phyloP scores from a whole-genome alignment of 768 basidiomycete species.

The Strobilomyces confusus region DNA sequence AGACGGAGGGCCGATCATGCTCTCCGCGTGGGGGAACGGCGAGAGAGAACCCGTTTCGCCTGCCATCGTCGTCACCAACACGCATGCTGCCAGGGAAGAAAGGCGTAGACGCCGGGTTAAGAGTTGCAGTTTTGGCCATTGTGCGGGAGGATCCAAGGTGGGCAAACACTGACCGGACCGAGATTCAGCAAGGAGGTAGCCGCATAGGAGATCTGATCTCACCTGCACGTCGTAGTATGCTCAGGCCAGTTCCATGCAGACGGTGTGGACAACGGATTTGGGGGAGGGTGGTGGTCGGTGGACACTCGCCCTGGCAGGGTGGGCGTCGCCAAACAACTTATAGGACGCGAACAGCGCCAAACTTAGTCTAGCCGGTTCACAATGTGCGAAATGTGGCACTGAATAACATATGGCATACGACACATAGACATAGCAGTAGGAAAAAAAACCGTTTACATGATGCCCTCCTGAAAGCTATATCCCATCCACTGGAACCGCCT shows the following conservation, averaged over 20 bases:
- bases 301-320: conserved; percentile 10
- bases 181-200: background rate
- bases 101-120: conserved; percentile 80
- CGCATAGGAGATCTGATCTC: conserved; percentile 7
- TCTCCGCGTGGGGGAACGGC: conserved; percentile 44
- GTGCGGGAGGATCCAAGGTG: background rate
- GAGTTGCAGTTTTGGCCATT: conserved; percentile 69
- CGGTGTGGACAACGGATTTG: background rate
- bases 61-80: conserved; percentile 51
- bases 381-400: conserved; percentile 26
- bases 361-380: conserved; percentile 18
- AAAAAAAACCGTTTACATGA: conserved; percentile 13
- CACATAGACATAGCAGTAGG: background rate
- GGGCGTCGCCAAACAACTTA: conserved; percentile 17
- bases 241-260: conserved; percentile 31
- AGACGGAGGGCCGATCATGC: conserved; percentile 45
- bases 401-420: background rate
- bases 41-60: conserved; percentile 40
- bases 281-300: background rate
- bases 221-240: conserved; percentile 18
- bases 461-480: conserved; percentile 11
- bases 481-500: conserved; percentile 11
- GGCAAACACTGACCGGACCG: no score
- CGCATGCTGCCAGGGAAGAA: conserved; percentile 73
- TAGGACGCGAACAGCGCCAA: conserved; percentile 10